These are phyloP conservation scores for Hortiboletus campestris DNA, from an alignment of 768 basidiomycete genomes.

Conservation along the genomic window DNA sequence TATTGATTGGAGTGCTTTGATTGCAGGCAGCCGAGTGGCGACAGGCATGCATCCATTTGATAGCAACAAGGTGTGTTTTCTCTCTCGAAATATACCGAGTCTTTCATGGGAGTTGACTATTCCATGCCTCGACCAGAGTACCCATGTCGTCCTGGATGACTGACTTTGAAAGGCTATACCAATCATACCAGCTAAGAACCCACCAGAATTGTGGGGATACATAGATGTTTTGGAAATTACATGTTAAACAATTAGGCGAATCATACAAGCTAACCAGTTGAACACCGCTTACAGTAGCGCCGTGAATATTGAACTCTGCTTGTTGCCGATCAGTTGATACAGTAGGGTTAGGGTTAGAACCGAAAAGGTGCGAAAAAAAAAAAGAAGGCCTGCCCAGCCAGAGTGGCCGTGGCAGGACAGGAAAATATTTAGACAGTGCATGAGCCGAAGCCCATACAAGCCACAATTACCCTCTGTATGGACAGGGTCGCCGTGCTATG, in stretches of 20 bases:
- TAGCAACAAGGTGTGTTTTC: slow-evolving; percentile 29
- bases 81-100: background rate
- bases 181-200: background rate
- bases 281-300: background rate
- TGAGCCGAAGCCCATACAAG: slow-evolving; percentile 69
- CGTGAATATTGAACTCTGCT: background rate
- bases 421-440: slow-evolving; percentile 77
- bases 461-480: slow-evolving; percentile 53
- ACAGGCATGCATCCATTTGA: slow-evolving; percentile 60
- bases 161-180: slow-evolving; percentile 1
- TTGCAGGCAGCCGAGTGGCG: slow-evolving; percentile 73
- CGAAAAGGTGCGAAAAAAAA: slow-evolving; percentile 35
- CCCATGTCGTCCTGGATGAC: slow-evolving; percentile 22
- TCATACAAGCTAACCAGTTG: background rate
- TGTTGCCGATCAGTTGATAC: background rate
- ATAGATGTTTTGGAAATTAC: background rate
- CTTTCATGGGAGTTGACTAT: background rate
- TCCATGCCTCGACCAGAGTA: slow-evolving; percentile 6
- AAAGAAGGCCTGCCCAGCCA: slow-evolving; percentile 47
- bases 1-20: slow-evolving; percentile 81
- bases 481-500: slow-evolving; percentile 77
- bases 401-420: slow-evolving; percentile 58
- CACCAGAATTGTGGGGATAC: background rate
- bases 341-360: slow-evolving; percentile 49
- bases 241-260: background rate